These are phyloP conservation scores for Exophiala dermatitidis DNA, from an alignment of 2,329 filamentous ascomycete species.

Conservation along the genomic window DNA sequence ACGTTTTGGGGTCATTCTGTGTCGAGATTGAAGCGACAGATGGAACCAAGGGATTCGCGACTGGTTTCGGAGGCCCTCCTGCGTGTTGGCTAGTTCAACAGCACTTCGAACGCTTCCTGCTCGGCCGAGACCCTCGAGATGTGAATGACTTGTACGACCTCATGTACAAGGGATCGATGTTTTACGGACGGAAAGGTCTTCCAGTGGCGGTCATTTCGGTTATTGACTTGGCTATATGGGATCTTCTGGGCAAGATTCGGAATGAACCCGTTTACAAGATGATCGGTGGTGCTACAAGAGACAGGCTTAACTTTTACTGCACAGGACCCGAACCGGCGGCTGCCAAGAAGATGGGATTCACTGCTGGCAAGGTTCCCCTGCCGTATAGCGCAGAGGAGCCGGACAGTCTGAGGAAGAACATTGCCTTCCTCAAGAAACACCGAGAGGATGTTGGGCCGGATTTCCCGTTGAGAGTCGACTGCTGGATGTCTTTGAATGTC, in stretches of 20 bases:
- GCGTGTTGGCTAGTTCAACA: slow-evolving; percentile 91
- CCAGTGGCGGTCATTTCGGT: slow-evolving; percentile 88
- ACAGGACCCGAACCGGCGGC: slow-evolving; percentile 77
- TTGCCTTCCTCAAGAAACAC: slow-evolving; percentile 80
- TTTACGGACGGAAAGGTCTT: slow-evolving; percentile 89
- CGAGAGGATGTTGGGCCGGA: slow-evolving; percentile 78
- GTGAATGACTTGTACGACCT: slow-evolving; percentile 91
- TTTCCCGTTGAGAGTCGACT: slow-evolving; percentile 91
- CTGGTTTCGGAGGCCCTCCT: slow-evolving; percentile 86
- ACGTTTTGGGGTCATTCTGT: slow-evolving; percentile 85
- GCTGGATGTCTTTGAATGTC: slow-evolving; percentile 94
- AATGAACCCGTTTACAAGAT: slow-evolving; percentile 92
- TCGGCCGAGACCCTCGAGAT: slow-evolving; percentile 82
- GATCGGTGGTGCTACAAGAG: slow-evolving; percentile 79
- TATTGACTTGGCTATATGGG: slow-evolving; percentile 88
- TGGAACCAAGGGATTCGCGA: slow-evolving; percentile 89
- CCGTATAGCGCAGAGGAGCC: slow-evolving; percentile 84
- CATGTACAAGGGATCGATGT: slow-evolving; percentile 95
- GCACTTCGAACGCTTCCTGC: slow-evolving; percentile 86
- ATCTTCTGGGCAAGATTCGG: slow-evolving; percentile 81
- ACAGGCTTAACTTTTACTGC: slow-evolving; percentile 81
- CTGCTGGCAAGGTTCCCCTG: slow-evolving; percentile 80
- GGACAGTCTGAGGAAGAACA: slow-evolving; percentile 75
- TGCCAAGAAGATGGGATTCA: slow-evolving; percentile 81
- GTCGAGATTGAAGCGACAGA: slow-evolving; percentile 83